Percentiles rank a stretch among this genome's conserved stretches.
Evolutionary conservation across 2,329 filamentous ascomycete genomes (phyloP).

Genomic region (Sporothrix brasiliensis): DNA sequence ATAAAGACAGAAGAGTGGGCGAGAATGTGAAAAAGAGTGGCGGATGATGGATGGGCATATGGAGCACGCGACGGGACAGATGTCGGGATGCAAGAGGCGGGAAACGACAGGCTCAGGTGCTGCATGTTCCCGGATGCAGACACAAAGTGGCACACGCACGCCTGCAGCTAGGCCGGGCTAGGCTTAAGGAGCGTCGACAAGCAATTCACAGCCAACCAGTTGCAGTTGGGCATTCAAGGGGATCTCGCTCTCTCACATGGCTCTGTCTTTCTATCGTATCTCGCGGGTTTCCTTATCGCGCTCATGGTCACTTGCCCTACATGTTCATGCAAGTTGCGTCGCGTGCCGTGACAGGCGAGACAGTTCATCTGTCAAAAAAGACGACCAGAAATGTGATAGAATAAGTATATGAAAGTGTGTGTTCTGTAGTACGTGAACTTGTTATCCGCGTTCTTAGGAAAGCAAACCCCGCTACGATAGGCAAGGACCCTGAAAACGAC

Average conservation of each 20-base stretch:
- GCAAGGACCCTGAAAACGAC: background rate
- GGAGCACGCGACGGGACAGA: background rate
- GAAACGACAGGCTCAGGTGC: constrained; percentile 18
- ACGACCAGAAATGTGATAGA: background rate
- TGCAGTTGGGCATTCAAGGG: background rate
- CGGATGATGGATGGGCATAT: background rate
- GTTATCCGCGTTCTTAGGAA: background rate
- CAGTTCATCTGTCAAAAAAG: background rate
- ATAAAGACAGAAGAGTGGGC: background rate
- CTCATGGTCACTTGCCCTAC: constrained; percentile 6
- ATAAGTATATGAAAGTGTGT: background rate
- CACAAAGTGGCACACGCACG: background rate
- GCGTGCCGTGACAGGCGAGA: constrained; percentile 18
- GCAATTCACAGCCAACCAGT: background rate
- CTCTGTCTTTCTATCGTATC: constrained; percentile 5
- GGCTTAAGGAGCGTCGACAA: background rate
- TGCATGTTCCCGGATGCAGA: constrained; percentile 20
- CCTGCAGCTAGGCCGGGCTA: background rate
- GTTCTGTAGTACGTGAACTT: background rate
- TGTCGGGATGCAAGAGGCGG: constrained; percentile 3
- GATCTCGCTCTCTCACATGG: background rate
- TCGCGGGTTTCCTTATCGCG: background rate
- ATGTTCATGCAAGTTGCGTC: constrained; percentile 15
- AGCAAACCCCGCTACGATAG: background rate
- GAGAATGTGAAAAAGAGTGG: background rate